Evolutionary conservation across 139 green algal genomes (phyloP).

Genomic region (Spirogloea muscicola): DNA sequence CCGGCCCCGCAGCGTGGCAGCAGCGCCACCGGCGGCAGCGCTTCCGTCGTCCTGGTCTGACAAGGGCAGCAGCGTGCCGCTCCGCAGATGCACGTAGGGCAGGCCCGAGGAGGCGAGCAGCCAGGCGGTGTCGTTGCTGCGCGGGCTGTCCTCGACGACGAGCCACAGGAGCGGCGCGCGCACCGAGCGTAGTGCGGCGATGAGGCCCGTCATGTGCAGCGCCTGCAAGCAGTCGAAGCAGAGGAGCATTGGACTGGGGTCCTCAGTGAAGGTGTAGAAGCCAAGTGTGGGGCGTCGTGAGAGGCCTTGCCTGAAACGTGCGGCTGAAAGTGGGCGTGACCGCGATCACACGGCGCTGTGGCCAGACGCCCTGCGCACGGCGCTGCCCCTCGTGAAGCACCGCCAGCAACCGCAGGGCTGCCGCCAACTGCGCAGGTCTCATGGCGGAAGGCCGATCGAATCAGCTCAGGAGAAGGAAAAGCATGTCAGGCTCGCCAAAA

Average conservation of each 20-base stretch:
- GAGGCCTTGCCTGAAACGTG: too few relatives aligned
- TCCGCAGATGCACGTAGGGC: conserved; percentile 5
- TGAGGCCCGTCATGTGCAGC: conserved; percentile 5
- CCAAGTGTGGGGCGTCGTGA: too few relatives aligned
- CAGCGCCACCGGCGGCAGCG: too few relatives aligned
- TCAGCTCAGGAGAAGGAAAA: background rate
- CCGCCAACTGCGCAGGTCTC: background rate
- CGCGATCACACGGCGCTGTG: background rate
- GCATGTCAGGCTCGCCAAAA: background rate
- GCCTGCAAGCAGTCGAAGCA: too few relatives aligned
- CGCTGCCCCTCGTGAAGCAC: background rate
- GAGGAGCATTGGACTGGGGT: too few relatives aligned
- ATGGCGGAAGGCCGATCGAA: background rate
- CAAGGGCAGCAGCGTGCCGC: background rate
- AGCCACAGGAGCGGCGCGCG: conserved; percentile 14
- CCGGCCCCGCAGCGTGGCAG: background rate
- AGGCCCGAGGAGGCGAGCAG: conserved; percentile 5
- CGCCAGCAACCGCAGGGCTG: background rate
- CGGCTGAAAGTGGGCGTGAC: conserved; percentile 29
- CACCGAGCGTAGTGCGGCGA: background rate
- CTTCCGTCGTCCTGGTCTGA: too few relatives aligned
- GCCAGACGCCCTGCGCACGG: too few relatives aligned
- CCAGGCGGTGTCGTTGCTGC: background rate
- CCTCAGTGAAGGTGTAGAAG: too few relatives aligned
- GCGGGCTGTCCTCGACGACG: conserved; percentile 4